Conservation (phyloP, 805 yeast genomes). For the Candida railenensis region DNA sequence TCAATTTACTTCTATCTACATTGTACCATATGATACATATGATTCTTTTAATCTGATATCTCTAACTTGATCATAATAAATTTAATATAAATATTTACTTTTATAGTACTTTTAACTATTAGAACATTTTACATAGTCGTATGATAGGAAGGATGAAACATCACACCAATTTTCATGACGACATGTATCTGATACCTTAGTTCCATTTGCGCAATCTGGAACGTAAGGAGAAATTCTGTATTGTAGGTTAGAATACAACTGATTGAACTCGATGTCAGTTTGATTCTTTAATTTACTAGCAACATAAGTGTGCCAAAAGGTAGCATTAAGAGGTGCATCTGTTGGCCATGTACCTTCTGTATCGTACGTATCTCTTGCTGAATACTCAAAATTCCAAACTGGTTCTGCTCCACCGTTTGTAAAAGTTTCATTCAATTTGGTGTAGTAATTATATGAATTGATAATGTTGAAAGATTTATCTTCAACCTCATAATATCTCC, state of each 20-base stretch:
- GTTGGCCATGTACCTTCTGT: constrained; percentile 55
- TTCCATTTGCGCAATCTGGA: constrained; percentile 44
- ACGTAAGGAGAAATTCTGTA: constrained; percentile 56
- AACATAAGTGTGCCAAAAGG: constrained; percentile 61
- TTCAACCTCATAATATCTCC: constrained; percentile 73
- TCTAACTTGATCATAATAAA: too few species aligned
- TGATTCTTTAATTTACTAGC: constrained; percentile 41
- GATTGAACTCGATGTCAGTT: constrained; percentile 44
- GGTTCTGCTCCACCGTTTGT: constrained; percentile 55
- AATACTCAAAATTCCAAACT: constrained; percentile 61
- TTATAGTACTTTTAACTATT: neutral
- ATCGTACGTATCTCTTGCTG: constrained; percentile 59
- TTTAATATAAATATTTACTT: too few species aligned
- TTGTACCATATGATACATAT: too few species aligned
- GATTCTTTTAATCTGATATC: too few species aligned
- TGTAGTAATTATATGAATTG: constrained; percentile 58
- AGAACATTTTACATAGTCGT: constrained; percentile 15
- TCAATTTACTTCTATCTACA: too few species aligned
- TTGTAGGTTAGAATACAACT: constrained; percentile 47
- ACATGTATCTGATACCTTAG: constrained; percentile 19
- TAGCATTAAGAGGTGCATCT: constrained; percentile 59
- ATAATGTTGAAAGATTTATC: constrained; percentile 56
- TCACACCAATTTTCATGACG: constrained; percentile 21
- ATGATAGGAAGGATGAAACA: constrained; percentile 16
- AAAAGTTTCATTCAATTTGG: constrained; percentile 59